Base-by-base conservation (phyloP, 176 grass and related monocot species). In the Tillandsia leiboldiana region DNA sequence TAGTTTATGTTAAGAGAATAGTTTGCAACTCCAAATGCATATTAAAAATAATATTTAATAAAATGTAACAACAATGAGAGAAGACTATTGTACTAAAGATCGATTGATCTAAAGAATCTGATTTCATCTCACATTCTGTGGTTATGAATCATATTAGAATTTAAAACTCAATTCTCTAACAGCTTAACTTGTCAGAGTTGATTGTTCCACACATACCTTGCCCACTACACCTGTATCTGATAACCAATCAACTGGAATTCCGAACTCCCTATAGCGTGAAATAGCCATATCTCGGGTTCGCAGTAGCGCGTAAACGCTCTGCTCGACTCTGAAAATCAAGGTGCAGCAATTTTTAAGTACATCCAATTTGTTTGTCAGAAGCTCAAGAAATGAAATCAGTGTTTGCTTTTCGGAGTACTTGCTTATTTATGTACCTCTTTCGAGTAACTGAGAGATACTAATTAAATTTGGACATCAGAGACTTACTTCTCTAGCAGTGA, bases 401-500 rank as follows among this genome's bases (percentile, higher is more conserved):
- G 33, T 42, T 42, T 42, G 5, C 33, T 42, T 7, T 42, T 42
- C 29, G 3, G 2, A 33, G 29, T 33, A 5, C 29, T 33, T 56
- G n/a, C 53, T 56, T 56, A n/a, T 7, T 14, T 56, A 59, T 2
- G 0, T 9, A 14, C 15, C 20, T 59, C 3, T 22, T 59, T 22
- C 17, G 8, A 18, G 17, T 61, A 23, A 23, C 8, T 10, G n/a
- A 61, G 56, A 22, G 12, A 61, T 18, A 23, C 56, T n/a, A 20
- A 20, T 20, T 20, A 61, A 42, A 42, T 20, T 61, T n/a, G 28
- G 17, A 15, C 18, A 73, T n/a, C 61, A 42, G 51, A 13, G 0
- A 51, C 82, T 90, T 90, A 97, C 93, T 90, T 97, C 66, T 87
- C 93, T 20, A 97, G 93, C 79, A 92, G 79, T 9, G 84, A 87